Percentiles rank a stretch among this genome's conserved stretches.
phyloP scores from a whole-genome alignment of 1,284 basidiomycete genomes.

The Leccinum subspadiceum region DNA sequence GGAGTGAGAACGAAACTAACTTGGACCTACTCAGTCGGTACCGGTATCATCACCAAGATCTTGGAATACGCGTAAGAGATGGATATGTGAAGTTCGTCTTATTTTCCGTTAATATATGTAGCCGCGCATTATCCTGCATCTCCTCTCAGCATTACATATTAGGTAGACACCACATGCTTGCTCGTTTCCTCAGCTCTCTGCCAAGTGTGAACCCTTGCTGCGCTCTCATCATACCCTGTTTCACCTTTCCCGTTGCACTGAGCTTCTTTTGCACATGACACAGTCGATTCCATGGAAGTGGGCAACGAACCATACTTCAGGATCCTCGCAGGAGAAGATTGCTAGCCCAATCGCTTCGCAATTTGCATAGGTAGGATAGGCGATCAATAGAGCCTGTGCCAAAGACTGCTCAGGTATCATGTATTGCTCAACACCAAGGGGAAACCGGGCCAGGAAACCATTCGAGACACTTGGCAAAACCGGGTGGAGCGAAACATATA shows the following conservation, averaged over 20 bases:
- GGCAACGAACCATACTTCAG: too few relatives aligned
- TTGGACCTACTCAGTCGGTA: slow-evolving; percentile 62
- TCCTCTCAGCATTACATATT: slow-evolving; percentile 22
- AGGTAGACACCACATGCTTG: slow-evolving; percentile 6
- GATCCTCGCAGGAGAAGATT: too few relatives aligned
- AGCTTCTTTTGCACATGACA: neutral
- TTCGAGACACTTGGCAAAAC: neutral
- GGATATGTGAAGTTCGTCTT: slow-evolving; percentile 13
- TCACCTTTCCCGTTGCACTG: neutral
- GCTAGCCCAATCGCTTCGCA: neutral
- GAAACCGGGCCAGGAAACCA: neutral
- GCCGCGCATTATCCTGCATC: slow-evolving; percentile 20
- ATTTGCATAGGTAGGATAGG: neutral
- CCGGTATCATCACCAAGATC: slow-evolving; percentile 87
- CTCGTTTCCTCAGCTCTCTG: neutral
- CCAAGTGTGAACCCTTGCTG: neutral
- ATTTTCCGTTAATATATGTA: slow-evolving; percentile 29
- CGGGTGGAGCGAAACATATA: neutral
- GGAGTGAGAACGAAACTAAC: slow-evolving; percentile 5
- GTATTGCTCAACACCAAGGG: neutral
- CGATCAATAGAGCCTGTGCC: neutral
- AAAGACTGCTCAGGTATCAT: neutral
- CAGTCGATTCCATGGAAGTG: too few relatives aligned
- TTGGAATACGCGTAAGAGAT: slow-evolving; percentile 42
- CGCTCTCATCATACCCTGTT: neutral